phyloP scores from a whole-genome alignment of 2,329 filamentous ascomycete genomes.

The Colletotrichum tropicicola region DNA sequence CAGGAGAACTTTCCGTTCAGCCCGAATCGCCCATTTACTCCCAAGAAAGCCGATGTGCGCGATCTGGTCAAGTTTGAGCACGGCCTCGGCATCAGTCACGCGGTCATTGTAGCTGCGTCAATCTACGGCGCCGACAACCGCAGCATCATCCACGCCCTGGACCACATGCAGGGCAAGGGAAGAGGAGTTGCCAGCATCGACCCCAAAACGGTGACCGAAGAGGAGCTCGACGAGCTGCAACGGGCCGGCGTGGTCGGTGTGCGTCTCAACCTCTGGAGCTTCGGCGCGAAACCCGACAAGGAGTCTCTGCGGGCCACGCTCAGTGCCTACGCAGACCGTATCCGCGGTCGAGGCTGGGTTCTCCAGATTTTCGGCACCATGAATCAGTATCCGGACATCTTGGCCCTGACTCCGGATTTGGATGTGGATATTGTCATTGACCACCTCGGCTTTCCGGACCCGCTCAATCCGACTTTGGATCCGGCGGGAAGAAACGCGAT shows the following conservation, averaged over 20 bases:
- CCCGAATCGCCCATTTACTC: background rate
- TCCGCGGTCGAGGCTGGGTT: conserved; percentile 2
- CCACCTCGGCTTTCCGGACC: conserved; percentile 3
- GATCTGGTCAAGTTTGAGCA: background rate
- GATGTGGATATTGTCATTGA: background rate
- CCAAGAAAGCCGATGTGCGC: background rate
- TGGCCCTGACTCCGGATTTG: background rate
- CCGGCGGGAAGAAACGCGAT: background rate
- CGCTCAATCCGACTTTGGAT: background rate
- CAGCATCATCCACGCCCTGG: background rate
- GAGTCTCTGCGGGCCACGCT: background rate
- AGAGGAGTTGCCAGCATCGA: background rate
- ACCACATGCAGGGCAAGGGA: background rate
- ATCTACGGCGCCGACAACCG: conserved; percentile 1
- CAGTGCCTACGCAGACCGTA: background rate
- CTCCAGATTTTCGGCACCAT: background rate
- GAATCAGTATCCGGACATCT: background rate
- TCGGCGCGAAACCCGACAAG: background rate
- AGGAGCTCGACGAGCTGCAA: background rate
- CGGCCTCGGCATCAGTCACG: background rate
- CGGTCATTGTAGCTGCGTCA: background rate
- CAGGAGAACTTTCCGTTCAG: background rate
- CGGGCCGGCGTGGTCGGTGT: background rate
- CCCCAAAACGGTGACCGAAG: background rate
- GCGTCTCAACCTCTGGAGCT: conserved; percentile 9